Evolutionary conservation across 192 early-diverging fungal species (phyloP).

Genomic region (Umbelopsis ramanniana): DNA sequence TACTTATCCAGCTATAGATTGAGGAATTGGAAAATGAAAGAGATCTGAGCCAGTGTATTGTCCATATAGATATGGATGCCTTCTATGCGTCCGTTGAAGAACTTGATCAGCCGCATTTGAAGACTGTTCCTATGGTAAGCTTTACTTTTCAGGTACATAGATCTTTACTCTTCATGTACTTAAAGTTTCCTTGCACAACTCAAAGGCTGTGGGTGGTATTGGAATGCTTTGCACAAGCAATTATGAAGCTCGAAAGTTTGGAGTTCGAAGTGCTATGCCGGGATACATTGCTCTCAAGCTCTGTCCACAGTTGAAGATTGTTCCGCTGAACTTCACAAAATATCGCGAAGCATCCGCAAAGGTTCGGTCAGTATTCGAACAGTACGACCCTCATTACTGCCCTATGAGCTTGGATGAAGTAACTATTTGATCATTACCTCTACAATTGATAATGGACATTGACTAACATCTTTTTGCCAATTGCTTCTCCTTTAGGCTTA

Average conservation of each 20-base stretch:
- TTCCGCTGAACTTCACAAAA: constrained; percentile 54
- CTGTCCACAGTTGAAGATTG: constrained; percentile 61
- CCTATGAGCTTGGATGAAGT: constrained; percentile 59
- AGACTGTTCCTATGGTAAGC: constrained; percentile 59
- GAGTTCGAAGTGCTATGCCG: constrained; percentile 73
- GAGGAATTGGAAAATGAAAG: constrained; percentile 42
- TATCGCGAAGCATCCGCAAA: constrained; percentile 49
- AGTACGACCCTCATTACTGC: constrained; percentile 65
- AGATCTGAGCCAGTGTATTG: constrained; percentile 58
- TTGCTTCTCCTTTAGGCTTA: constrained; percentile 29
- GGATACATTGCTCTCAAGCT: constrained; percentile 61
- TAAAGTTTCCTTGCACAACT: neutral
- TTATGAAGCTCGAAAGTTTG: constrained; percentile 66
- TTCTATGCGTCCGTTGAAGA: constrained; percentile 77
- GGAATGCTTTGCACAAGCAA: constrained; percentile 68
- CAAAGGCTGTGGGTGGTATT: constrained; percentile 50
- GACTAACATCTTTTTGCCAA: no score
- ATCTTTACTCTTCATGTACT: neutral
- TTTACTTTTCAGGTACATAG: no score
- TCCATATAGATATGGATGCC: constrained; percentile 76
- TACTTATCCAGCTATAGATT: constrained; percentile 12
- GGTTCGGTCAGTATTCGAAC: constrained; percentile 56
- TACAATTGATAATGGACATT: no score
- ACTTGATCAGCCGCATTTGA: constrained; percentile 63
- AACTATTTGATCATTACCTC: neutral